phyloP scores from a whole-genome alignment of 345 rosid species.

The Eucalyptus victrix region DNA sequence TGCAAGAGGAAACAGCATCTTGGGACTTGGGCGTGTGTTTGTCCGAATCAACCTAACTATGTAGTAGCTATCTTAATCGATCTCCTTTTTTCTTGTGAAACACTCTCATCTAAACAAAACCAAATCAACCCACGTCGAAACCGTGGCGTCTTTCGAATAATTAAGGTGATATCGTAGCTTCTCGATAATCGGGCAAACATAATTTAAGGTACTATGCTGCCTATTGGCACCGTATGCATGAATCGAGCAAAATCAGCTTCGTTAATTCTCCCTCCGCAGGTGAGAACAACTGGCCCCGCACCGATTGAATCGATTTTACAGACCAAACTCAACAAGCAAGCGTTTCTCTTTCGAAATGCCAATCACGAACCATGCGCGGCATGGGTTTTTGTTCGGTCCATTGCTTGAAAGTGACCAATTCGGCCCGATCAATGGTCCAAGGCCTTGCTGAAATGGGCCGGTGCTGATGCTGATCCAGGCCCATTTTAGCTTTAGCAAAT shows the following conservation, averaged over 20 bases:
- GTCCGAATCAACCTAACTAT: not conserved
- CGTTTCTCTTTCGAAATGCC: not conserved
- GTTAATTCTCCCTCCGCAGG: not conserved
- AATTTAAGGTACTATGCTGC: not conserved
- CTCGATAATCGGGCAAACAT: not conserved
- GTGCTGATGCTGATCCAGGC: not conserved
- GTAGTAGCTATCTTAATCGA: not conserved
- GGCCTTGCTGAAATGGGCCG: not conserved
- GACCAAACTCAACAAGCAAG: not conserved
- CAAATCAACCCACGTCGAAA: accelerated
- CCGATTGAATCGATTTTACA: not conserved
- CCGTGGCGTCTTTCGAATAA: not conserved
- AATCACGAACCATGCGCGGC: not conserved
- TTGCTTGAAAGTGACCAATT: not conserved
- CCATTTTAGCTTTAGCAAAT: not conserved
- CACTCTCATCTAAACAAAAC: not conserved
- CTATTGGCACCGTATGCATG: not conserved
- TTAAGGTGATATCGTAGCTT: not conserved
- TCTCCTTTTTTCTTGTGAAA: no score
- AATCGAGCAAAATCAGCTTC: not conserved
- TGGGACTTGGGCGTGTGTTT: not conserved
- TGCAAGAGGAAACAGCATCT: not conserved
- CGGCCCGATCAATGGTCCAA: not conserved
- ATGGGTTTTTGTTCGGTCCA: not conserved
- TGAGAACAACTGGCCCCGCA: not conserved